Percentiles rank a stretch among this genome's conserved stretches.
phyloP scores from a whole-genome alignment of 495 filamentous ascomycete genomes.

The Aspergillus campestris region DNA sequence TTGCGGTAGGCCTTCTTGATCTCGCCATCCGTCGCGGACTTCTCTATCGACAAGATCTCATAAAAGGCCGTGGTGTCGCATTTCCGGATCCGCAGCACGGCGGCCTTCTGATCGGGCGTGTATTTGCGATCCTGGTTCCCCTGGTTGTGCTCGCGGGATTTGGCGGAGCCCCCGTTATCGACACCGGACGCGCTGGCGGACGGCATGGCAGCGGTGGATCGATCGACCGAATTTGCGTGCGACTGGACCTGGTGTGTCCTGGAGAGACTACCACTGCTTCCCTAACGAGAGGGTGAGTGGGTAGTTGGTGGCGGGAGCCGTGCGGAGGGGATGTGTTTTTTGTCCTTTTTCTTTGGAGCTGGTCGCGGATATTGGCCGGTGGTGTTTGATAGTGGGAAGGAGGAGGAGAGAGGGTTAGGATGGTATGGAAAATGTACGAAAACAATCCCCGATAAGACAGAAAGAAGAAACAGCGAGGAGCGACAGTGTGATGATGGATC shows the following conservation, averaged over 20 bases:
- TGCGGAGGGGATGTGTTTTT: too few relatives aligned
- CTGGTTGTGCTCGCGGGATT: slow-evolving; percentile 80
- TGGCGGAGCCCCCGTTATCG: slow-evolving; percentile 53
- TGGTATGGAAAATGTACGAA: slow-evolving; percentile 2
- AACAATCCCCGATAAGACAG: not conserved
- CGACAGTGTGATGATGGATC: slow-evolving; percentile 12
- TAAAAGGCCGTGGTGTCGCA: slow-evolving; percentile 86
- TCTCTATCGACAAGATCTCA: slow-evolving; percentile 77
- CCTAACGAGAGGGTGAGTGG: slow-evolving; percentile 12
- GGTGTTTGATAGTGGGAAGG: not conserved
- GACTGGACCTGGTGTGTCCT: too few relatives aligned
- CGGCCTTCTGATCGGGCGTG: slow-evolving; percentile 81
- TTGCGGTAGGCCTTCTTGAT: slow-evolving; percentile 98
- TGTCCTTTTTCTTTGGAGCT: not conserved
- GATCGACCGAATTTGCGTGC: too few relatives aligned
- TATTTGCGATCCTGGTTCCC: slow-evolving; percentile 86
- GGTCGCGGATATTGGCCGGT: not conserved
- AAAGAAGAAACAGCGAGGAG: slow-evolving; percentile 4
- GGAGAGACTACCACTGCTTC: not conserved
- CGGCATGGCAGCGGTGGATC: slow-evolving; percentile 48
- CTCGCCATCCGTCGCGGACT: slow-evolving; percentile 65
- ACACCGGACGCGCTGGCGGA: slow-evolving; percentile 68
- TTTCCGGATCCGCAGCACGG: slow-evolving; percentile 76
- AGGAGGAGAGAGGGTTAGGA: not conserved
- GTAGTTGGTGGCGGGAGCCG: not conserved